Evolutionary conservation across 306 rosid species (phyloP), one percentile per base, ranked within the genome.

Genomic region (Cicer chorassanicum): DNA sequence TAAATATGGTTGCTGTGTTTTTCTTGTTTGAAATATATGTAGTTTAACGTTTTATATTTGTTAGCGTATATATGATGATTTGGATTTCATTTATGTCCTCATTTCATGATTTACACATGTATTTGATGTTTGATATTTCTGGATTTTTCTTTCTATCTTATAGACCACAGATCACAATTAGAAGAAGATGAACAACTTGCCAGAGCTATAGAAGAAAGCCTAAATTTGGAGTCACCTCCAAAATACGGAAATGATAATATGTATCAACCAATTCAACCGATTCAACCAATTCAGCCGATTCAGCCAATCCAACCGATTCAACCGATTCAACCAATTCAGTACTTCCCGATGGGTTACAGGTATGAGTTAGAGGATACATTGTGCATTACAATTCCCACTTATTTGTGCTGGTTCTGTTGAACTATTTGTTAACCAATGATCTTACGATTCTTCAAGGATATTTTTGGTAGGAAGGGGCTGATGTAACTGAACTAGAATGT

Each of bases 181-280:
- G 88, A 88, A 74, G 98, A 92, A 66, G 98, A 92, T 75, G 98
- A 88, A 74, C 96, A 76, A 76, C 96, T 92, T 74, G 98, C 98
- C 65, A 85, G 88, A 83, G 98, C 96, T 51, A 24, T 92, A 68
- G 96, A 92, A 92, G 89, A 92, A 84, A 92, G 98, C 81, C 85
- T 92, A 43, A 86, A 82, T 75, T 39, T 82, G 76, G 96, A 83
- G 21, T 84, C 96, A 61, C 94, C 98, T 84, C 91, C 96, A 34
- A 86, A 46, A 72, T 74, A 87, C 80, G 90, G 87, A 76, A 81
- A 87, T 81, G 92, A 86, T 79, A 80, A 82, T 64, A 40, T 78
- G 21, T 88, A 88, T 82, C 90, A 81, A 74, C 90, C 96, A 9
- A 18, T 76, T 16, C 81, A 69, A 29, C 36, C 36, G 36, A 29